Conservation (phyloP, 306 rosid species). For the Dryas alaskensis region DNA sequence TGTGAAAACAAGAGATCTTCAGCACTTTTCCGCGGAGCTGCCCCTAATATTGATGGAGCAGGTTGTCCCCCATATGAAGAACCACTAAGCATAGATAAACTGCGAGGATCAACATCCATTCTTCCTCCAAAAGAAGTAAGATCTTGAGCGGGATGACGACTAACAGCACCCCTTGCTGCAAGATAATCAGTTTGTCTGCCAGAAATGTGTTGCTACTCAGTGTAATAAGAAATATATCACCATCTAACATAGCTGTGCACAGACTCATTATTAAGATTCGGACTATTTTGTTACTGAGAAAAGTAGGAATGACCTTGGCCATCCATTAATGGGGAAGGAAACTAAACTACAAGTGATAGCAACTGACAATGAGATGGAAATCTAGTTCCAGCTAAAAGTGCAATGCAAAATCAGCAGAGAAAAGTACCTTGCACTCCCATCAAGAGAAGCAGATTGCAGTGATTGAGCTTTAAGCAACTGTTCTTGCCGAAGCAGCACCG, state of each 20-base stretch:
- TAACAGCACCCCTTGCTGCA: slow-evolving; percentile 85
- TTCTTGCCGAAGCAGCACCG: slow-evolving; percentile 84
- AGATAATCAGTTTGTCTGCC: slow-evolving; percentile 99
- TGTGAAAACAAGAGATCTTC: slow-evolving; percentile 83
- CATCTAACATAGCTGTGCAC: slow-evolving; percentile 53
- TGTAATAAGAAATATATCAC: slow-evolving; percentile 63
- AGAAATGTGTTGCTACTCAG: slow-evolving; percentile 94
- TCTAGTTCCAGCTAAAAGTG: slow-evolving; percentile 19
- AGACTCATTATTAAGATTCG: slow-evolving; percentile 40
- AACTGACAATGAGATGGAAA: slow-evolving; percentile 19
- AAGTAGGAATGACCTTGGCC: slow-evolving; percentile 23
- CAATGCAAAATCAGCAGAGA: slow-evolving; percentile 17
- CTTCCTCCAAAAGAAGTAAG: slow-evolving; percentile 85
- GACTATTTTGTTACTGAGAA: slow-evolving; percentile 23
- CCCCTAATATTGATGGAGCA: slow-evolving; percentile 88
- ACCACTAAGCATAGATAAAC: slow-evolving; percentile 69
- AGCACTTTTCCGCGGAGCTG: slow-evolving; percentile 83
- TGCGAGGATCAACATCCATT: slow-evolving; percentile 82
- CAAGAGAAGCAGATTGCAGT: slow-evolving; percentile 76
- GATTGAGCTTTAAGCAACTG: slow-evolving; percentile 85
- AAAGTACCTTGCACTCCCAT: slow-evolving; percentile 81
- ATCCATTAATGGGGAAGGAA: slow-evolving; percentile 25
- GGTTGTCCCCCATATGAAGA: slow-evolving; percentile 80
- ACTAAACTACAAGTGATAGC: slow-evolving; percentile 19
- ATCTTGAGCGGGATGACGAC: slow-evolving; percentile 88